Percentiles rank a stretch among this genome's conserved stretches.
Evolutionary conservation across 306 rosid species (phyloP).

Genomic region (Rosa multiflora): DNA sequence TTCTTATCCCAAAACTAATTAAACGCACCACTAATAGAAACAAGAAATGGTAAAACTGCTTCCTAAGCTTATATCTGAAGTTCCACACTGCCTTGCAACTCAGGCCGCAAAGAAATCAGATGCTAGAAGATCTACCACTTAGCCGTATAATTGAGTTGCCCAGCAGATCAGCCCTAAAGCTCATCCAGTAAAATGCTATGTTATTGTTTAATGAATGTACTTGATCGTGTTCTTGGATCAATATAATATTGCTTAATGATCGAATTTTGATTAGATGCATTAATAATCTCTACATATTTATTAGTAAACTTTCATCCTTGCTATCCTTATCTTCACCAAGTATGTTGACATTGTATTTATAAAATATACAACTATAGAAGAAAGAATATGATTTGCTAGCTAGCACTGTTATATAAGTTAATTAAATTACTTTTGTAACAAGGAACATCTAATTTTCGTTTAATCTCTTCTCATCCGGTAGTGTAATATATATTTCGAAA

Average conservation of each 20-base stretch:
- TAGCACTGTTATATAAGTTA: too few species aligned
- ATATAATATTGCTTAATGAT: not conserved
- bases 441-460: not conserved
- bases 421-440: too few species aligned
- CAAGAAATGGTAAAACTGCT: not conserved
- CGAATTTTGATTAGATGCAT: not conserved
- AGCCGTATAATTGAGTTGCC: too few species aligned
- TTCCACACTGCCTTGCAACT: not conserved
- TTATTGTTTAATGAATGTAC: not conserved
- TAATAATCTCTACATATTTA: too few species aligned
- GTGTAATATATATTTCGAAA: too few species aligned
- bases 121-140: too few species aligned
- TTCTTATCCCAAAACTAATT: too few species aligned
- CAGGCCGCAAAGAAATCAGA: not conserved
- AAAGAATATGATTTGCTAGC: too few species aligned
- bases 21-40: not conserved
- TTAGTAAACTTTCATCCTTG: too few species aligned
- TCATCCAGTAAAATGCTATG: not conserved
- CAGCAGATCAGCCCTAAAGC: not conserved
- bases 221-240: not conserved
- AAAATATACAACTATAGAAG: too few species aligned
- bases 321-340: too few species aligned
- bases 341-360: too few species aligned
- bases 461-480: not conserved
- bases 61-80: not conserved